phyloP scores from a whole-genome alignment of 1,284 basidiomycete genomes.

The Ceratobasidium sp. region DNA sequence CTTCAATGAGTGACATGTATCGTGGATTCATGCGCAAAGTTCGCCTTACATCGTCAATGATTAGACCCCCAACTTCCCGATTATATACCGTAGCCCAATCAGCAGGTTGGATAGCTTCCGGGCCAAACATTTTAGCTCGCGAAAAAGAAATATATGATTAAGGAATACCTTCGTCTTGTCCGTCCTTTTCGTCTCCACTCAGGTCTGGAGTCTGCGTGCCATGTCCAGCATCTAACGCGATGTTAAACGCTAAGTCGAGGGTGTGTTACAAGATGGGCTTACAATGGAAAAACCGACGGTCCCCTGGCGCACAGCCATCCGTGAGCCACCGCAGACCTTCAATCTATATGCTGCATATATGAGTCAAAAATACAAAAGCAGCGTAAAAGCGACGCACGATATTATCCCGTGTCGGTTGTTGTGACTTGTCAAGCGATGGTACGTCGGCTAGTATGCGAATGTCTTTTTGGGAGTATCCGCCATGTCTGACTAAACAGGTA shows the following conservation, averaged over 20 bases:
- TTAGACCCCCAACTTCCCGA: conserved; percentile 20
- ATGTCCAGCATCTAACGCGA: conserved; percentile 31
- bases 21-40: not conserved
- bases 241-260: not conserved
- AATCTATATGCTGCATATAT: not conserved
- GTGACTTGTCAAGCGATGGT: conserved; percentile 22
- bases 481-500: conserved; percentile 5
- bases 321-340: conserved; percentile 33
- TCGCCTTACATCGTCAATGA: conserved; percentile 38
- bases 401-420: conserved; percentile 36
- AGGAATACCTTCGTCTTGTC: conserved; percentile 30
- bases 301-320: conserved; percentile 20
- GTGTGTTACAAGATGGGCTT: not conserved
- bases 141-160: not conserved
- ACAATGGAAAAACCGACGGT: conserved; percentile 42
- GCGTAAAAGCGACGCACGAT: conserved; percentile 23
- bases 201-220: conserved; percentile 37
- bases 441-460: conserved; percentile 42
- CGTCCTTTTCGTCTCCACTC: conserved; percentile 39
- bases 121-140: not conserved
- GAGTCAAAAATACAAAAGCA: conserved; percentile 11
- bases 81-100: conserved; percentile 44
- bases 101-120: conserved; percentile 32
- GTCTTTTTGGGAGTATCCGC: conserved; percentile 23
- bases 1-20: not conserved